Conservation (phyloP, 176 grass and related monocot species). For the Poa annua region DNA sequence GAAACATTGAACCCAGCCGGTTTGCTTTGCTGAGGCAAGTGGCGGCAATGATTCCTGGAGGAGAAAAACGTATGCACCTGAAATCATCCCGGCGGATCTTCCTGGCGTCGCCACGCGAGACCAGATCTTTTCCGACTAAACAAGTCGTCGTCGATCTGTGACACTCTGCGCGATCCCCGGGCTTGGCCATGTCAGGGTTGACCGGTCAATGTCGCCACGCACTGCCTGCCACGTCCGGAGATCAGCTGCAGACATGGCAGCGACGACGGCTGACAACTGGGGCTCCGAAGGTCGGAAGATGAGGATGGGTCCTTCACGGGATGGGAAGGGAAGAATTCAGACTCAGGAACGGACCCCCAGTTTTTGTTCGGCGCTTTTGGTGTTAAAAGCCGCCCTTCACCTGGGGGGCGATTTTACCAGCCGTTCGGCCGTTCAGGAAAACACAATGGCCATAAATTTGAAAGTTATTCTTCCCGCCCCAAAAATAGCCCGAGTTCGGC, state of each 20-base stretch:
- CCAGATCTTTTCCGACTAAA: neutral
- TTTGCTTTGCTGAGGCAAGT: neutral
- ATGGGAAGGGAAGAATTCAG: neutral
- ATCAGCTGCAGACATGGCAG: neutral
- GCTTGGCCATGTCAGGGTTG: slow-evolving; percentile 12
- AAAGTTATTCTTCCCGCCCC: too few species aligned
- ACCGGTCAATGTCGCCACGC: neutral
- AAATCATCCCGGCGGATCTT: slow-evolving; percentile 6
- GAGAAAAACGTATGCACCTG: neutral
- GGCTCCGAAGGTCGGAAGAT: neutral
- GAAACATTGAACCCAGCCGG: too few species aligned
- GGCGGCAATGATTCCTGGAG: slow-evolving; percentile 4
- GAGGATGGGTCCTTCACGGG: slow-evolving; percentile 21
- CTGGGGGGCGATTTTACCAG: too few species aligned
- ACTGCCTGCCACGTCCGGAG: neutral
- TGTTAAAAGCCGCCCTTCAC: too few species aligned
- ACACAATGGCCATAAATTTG: too few species aligned
- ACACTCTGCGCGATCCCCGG: slow-evolving; percentile 14
- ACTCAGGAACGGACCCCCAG: too few species aligned
- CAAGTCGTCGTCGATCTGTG: too few species aligned
- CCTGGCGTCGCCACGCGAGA: neutral
- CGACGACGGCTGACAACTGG: neutral
- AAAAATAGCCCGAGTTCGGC: too few species aligned
- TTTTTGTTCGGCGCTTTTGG: too few species aligned
- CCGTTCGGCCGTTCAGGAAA: too few species aligned